Evolutionary conservation across 2,329 filamentous ascomycete genomes (phyloP).

Genomic region (Penicillium sp.): DNA sequence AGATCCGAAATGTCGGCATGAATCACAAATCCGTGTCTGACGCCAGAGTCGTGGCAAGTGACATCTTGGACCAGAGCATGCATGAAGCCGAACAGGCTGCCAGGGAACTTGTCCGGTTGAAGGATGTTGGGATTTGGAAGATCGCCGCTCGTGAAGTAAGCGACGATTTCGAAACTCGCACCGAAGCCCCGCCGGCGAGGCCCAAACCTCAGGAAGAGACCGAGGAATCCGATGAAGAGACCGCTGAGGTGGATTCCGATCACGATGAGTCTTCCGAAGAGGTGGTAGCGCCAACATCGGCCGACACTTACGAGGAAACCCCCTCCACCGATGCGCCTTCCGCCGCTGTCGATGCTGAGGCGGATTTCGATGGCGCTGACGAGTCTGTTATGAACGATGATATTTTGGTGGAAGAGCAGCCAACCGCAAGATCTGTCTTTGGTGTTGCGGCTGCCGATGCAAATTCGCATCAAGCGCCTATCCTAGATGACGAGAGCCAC

Average conservation of each 20-base stretch:
- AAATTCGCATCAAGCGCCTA: slow-evolving; percentile 22
- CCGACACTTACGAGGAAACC: slow-evolving; percentile 5
- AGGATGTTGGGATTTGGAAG: slow-evolving; percentile 84
- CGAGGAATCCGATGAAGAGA: slow-evolving; percentile 16
- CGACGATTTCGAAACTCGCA: slow-evolving; percentile 74
- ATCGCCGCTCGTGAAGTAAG: slow-evolving; percentile 70
- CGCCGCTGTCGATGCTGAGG: neutral
- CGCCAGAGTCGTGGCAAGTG: slow-evolving; percentile 66
- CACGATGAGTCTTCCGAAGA: slow-evolving; percentile 3
- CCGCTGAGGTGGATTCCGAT: slow-evolving; percentile 8
- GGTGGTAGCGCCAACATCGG: neutral
- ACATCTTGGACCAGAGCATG: slow-evolving; percentile 79
- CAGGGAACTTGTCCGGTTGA: slow-evolving; percentile 74
- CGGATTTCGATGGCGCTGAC: neutral
- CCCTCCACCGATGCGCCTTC: neutral
- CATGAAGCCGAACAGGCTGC: slow-evolving; percentile 73
- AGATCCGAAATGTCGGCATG: slow-evolving; percentile 74
- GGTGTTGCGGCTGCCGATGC: slow-evolving; percentile 25
- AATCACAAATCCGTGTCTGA: slow-evolving; percentile 69
- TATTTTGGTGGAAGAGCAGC: slow-evolving; percentile 54
- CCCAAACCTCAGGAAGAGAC: slow-evolving; percentile 26
- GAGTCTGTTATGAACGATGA: slow-evolving; percentile 13
- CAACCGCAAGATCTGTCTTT: slow-evolving; percentile 11
- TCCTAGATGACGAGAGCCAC: slow-evolving; percentile 48
- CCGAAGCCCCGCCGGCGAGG: slow-evolving; percentile 36